Evolutionary conservation across 768 basidiomycete genomes (phyloP), one percentile per base, ranked within the genome.

Genomic region (Austroboletus festivus): DNA sequence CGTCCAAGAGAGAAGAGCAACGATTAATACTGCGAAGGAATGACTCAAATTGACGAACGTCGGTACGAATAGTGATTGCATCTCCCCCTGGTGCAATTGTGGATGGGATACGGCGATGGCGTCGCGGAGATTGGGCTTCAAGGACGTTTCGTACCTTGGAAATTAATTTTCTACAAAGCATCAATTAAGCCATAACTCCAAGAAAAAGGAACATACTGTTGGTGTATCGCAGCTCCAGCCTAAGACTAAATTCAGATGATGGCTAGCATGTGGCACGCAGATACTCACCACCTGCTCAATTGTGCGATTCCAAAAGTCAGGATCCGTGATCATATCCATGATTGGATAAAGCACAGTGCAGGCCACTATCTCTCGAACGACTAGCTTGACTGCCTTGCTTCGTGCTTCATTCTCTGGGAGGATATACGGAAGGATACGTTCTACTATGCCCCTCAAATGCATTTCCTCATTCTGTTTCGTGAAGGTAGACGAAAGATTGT

Each of bases 291-390:
- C 81, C 70, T 93, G 85, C 66, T 97, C 94, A 42, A 97, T 89
- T 31, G 82, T 80, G 49, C 82, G 76, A 70, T 99, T 99, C 93
- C 93, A 97, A 55, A 96, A 96, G 67, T 99, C 96, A 5, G 93
- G 91, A 65, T 99, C 96, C 23, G 88, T 78, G 30, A 97, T 63
- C 85, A 95, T 90, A 42, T 97, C 91, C 75, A 95, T 83, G 46
- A 95, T 67, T 12, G 95, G 93, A 60, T 88, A 83, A 34, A 97
- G 61, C 3, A 95, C 82, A 2, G 85, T 74, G 61, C 91, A 94
- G 4, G 88, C 79, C 1, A 86, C 73, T 55, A 97, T 79, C 69
- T 99, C 96, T 39, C 92, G 73, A 3, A 83, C 81, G 15, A 89
- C 82, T 31, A 88, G 79, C 51, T 70, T 79, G 40, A 96, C 74